These are phyloP conservation scores for Drosera spatulata DNA, from an alignment of 179 eudicot genomes.

Conservation along the genomic window DNA sequence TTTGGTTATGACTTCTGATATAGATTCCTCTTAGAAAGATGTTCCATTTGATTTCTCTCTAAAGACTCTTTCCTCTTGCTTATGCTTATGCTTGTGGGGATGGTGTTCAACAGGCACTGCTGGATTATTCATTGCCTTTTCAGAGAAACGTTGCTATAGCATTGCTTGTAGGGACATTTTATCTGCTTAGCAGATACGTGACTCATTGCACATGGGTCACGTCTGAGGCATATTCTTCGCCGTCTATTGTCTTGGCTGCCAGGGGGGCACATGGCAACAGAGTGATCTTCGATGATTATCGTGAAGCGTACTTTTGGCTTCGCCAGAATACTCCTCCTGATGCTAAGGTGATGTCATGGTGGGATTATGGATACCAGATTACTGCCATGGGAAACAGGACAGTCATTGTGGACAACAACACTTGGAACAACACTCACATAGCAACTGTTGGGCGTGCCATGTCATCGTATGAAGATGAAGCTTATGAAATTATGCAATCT, in stretches of 20 bases:
- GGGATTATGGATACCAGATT: constrained; percentile 99
- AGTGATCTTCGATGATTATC: constrained; percentile 94
- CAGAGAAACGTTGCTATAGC: constrained; percentile 61
- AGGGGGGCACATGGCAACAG: constrained; percentile 82
- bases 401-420: constrained; percentile 95
- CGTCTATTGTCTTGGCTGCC: constrained; percentile 93
- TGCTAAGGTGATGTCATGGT: constrained; percentile 97
- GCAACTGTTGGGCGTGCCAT: constrained; percentile 98
- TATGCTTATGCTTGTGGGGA: background rate
- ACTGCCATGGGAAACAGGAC: constrained; percentile 99
- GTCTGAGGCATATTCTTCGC: constrained; percentile 98
- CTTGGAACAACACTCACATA: constrained; percentile 99
- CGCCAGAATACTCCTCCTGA: constrained; percentile 87
- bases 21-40: no score
- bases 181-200: constrained; percentile 82
- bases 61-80: background rate
- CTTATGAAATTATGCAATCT: constrained; percentile 89
- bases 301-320: constrained; percentile 98
- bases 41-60: background rate
- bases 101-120: constrained; percentile 47
- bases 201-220: constrained; percentile 98
- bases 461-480: constrained; percentile 96
- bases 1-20: no score
- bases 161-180: constrained; percentile 77
- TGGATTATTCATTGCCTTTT: constrained; percentile 78